Conservation (phyloP, 768 basidiomycete genomes). For the Termitomyces sp. region DNA sequence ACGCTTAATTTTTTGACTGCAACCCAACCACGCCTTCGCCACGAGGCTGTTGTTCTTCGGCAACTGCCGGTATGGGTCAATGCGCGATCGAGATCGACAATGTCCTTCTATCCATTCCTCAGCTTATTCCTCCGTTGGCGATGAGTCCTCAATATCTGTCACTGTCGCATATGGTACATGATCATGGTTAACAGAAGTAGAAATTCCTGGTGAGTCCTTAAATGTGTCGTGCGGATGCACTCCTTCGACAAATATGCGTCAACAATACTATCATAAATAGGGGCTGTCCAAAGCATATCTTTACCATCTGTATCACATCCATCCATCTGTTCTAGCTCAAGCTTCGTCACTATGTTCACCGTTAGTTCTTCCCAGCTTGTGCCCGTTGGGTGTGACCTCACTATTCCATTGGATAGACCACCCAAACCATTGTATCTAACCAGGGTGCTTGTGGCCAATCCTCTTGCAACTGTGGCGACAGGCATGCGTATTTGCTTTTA, state of each 20-base stretch:
- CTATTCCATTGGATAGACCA: slow-evolving; percentile 19
- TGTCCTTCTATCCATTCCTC: background rate
- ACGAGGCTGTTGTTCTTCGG: slow-evolving; percentile 37
- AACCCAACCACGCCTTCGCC: slow-evolving; percentile 33
- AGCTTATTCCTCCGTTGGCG: background rate
- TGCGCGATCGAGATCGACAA: slow-evolving; percentile 5
- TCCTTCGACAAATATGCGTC: slow-evolving; percentile 9
- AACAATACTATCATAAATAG: slow-evolving; percentile 10
- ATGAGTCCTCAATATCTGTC: background rate
- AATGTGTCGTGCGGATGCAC: background rate
- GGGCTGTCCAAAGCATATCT: background rate
- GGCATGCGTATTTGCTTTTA: slow-evolving; percentile 22
- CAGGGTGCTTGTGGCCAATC: slow-evolving; percentile 39
- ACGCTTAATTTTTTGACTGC: slow-evolving; percentile 14
- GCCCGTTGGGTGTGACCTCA: background rate
- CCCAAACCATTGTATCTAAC: slow-evolving; percentile 32
- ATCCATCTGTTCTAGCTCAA: background rate
- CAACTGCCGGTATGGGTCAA: slow-evolving; percentile 19
- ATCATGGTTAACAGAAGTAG: background rate
- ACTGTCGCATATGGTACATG: background rate
- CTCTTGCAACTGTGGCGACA: slow-evolving; percentile 47
- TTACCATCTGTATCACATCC: background rate
- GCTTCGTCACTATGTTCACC: slow-evolving; percentile 25
- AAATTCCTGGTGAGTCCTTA: background rate
- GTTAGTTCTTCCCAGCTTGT: slow-evolving; percentile 21